Percentiles rank a stretch among this genome's conserved stretches.
These are phyloP conservation scores for Colletotrichum melonis DNA, from an alignment of 2,329 filamentous ascomycete species.

Conservation along the genomic window DNA sequence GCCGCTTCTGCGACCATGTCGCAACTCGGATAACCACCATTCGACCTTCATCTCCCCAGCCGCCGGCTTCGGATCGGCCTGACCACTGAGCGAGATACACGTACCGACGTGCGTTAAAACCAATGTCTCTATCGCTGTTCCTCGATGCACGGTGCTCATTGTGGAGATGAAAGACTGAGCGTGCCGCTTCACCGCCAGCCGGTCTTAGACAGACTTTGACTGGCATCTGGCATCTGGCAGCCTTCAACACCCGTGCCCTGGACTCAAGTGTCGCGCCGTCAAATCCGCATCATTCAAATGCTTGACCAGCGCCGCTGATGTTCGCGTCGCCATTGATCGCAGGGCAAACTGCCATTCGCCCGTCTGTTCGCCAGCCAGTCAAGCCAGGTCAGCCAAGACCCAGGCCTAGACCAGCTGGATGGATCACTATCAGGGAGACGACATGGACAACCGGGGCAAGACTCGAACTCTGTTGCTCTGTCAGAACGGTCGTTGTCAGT, in stretches of 20 bases:
- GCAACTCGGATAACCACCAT: conserved; percentile 14
- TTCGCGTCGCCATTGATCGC: conserved; percentile 1
- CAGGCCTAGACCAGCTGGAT: conserved; percentile 26
- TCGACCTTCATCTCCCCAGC: conserved; percentile 13
- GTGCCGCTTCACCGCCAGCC: conserved; percentile 30
- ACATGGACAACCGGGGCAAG: conserved; percentile 1
- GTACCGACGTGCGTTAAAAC: conserved; percentile 13
- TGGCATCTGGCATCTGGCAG: conserved; percentile 27
- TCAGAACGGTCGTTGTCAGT: conserved; percentile 4
- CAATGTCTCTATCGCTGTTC: conserved; percentile 15
- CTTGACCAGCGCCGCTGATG: conserved; percentile 32
- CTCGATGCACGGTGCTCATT: conserved; percentile 23
- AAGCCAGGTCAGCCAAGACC: conserved; percentile 4
- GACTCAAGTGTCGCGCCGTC: conserved; percentile 17
- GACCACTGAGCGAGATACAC: conserved; percentile 24
- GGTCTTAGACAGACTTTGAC: conserved; percentile 31
- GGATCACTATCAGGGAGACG: conserved; percentile 3
- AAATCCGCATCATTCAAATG: conserved; percentile 29
- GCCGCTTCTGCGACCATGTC: conserved; percentile 12
- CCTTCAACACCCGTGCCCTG: conserved; percentile 18
- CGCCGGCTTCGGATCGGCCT: conserved; percentile 4
- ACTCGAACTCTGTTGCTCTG: conserved; percentile 26
- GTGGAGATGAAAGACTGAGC: conserved; percentile 34
- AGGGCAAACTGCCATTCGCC: conserved; percentile 14
- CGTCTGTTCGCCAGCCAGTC: conserved; percentile 23